Percentiles rank a stretch among this genome's conserved stretches.
phyloP scores from a whole-genome alignment of 306 rosid genomes.

The Acacia acuminata region DNA sequence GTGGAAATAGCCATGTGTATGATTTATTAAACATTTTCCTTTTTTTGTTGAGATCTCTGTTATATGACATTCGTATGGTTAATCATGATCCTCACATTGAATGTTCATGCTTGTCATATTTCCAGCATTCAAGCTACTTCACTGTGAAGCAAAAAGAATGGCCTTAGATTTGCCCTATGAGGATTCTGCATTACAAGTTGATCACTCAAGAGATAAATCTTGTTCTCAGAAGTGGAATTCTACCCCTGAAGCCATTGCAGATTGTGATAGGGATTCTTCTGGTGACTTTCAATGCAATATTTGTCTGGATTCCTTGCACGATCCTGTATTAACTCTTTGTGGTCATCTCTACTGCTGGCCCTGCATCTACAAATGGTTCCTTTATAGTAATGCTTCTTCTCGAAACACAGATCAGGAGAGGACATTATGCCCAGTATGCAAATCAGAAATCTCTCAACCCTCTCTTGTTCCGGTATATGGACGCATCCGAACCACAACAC shows the following conservation, averaged over 20 bases:
- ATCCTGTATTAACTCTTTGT: constrained; percentile 95
- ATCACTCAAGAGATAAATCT: constrained; percentile 44
- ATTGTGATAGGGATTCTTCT: constrained; percentile 42
- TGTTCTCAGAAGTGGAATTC: constrained; percentile 45
- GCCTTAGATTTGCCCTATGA: constrained; percentile 51
- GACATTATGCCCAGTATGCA: constrained; percentile 84
- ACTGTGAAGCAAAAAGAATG: constrained; percentile 37
- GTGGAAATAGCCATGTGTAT: background rate
- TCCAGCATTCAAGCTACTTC: background rate
- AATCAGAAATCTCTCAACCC: constrained; percentile 66
- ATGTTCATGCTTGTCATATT: constrained; percentile 32
- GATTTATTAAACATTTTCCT: background rate
- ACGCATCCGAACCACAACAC: constrained; percentile 44
- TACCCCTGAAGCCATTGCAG: constrained; percentile 34
- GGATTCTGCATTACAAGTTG: constrained; percentile 36
- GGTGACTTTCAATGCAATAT: constrained; percentile 87
- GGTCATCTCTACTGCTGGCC: constrained; percentile 99
- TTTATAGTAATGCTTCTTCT: constrained; percentile 33
- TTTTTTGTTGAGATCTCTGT: background rate
- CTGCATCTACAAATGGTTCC: constrained; percentile 90
- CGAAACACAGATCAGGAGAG: constrained; percentile 38
- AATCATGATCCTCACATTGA: constrained; percentile 2
- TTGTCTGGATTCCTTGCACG: constrained; percentile 75
- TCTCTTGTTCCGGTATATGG: constrained; percentile 81
- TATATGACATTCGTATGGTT: background rate